phyloP scores from a whole-genome alignment of 192 early-diverging fungal genomes.

The Umbelopsis vinacea region DNA sequence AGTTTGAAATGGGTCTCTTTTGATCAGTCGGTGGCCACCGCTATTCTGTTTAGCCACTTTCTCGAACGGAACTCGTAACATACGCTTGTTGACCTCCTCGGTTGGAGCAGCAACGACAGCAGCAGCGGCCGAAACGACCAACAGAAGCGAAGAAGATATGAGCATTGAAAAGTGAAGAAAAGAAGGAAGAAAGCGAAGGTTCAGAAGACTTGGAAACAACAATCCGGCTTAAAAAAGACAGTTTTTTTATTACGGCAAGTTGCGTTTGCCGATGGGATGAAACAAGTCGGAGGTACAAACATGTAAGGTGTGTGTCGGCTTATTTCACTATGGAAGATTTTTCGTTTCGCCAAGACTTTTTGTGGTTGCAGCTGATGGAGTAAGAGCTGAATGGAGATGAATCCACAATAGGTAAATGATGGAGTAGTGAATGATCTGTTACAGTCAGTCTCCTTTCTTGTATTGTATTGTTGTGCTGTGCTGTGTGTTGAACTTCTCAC shows the following conservation, averaged over 20 bases:
- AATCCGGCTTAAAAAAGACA: background rate
- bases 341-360: conserved; percentile 9
- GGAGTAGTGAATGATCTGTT: too few relatives aligned
- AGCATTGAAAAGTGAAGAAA: conserved; percentile 7
- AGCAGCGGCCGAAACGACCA: background rate
- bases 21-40: background rate
- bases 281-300: conserved; percentile 21
- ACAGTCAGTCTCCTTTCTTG: conserved; percentile 2
- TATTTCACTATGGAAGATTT: background rate
- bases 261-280: background rate
- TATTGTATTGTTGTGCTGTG: too few relatives aligned
- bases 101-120: background rate
- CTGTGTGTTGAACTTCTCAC: background rate
- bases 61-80: conserved; percentile 33
- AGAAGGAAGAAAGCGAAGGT: background rate
- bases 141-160: conserved; percentile 16
- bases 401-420: too few relatives aligned
- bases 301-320: conserved; percentile 4
- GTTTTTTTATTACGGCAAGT: background rate
- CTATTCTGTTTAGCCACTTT: conserved; percentile 23
- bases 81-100: background rate
- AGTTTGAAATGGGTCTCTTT: conserved; percentile 22
- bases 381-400: background rate
- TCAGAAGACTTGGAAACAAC: background rate
- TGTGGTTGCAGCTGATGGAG: background rate